Evolutionary conservation across 2,329 filamentous ascomycete species (phyloP), one percentile per base, ranked within the genome.

Genomic region (Botrytis elliptica): DNA sequence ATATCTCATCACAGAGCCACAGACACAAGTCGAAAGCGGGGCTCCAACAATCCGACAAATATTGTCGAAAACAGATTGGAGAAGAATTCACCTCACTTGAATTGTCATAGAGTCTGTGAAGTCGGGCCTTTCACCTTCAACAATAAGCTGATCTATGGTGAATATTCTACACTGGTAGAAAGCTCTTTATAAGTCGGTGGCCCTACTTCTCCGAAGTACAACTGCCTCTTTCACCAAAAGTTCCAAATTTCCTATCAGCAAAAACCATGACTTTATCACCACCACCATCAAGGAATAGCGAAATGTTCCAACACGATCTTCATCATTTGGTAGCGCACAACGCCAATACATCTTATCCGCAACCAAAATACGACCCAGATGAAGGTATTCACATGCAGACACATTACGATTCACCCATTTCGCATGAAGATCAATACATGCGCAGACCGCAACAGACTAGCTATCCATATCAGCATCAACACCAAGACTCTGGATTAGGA

Each of bases 241-340:
- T 44, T 44, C 49, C 36, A 74, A 55, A 25, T 57, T 73, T 55
- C 36, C 44, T 42, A 71, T 29, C 57, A 70, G 36, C 57, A 18
- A 55, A 64, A 55, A 49, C 66, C 29, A 80, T 80, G 78, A 70
- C 78, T 59, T 72, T 73, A 49, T 78, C 78, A 72, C 76, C 79
- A 40, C 86, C 87, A 74, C 83, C 84, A 71, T 83, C 83, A 33
- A 80, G 80, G 71, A 79, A 79, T 72, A 80, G 80, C 73, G 83
- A 84, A 63, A 75, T 80, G 42, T 81, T 84, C 40, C 82, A 84
- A n/a, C 81, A 82, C 73, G 82, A 83, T 57, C 82, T 85, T 74
- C 82, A 84, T 66, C 83, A 86, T 36, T 76, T 86, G 42, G 79
- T 84, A 68, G 83, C 85, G 73, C 84, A 86, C 76, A 86, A 86